Evolutionary conservation across 345 rosid genomes (phyloP).

Genomic region (Durio zibethinus): DNA sequence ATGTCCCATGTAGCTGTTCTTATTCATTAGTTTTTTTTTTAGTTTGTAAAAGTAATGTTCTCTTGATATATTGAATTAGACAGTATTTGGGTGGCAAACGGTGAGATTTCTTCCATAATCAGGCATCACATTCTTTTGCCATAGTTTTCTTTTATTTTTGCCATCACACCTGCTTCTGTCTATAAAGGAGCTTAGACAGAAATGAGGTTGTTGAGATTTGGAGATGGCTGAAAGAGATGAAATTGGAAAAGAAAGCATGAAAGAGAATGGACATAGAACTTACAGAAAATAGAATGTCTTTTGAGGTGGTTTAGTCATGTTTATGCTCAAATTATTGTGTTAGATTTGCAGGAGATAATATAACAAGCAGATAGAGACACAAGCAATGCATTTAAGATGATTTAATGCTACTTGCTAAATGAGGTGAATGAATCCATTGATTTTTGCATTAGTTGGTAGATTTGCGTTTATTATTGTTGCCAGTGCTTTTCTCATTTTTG

Average conservation of each 20-base stretch:
- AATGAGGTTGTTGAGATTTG: not conserved
- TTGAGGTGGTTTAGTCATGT: constrained; percentile 5
- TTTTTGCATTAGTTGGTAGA: not conserved
- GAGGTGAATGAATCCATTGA: not conserved
- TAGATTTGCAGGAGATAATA: not conserved
- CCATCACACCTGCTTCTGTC: not conserved
- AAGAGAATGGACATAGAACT: constrained; percentile 1
- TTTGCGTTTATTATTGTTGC: not conserved
- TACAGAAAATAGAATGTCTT: not conserved
- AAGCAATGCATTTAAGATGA: not conserved
- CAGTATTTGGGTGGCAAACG: not conserved
- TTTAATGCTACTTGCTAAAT: not conserved
- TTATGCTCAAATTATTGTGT: not conserved
- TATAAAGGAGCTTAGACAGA: not conserved
- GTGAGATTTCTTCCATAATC: not conserved
- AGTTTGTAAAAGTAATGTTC: not conserved
- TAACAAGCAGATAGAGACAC: not conserved
- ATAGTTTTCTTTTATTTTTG: not conserved
- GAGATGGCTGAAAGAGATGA: not conserved
- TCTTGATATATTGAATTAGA: not conserved
- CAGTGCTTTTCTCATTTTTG: constrained; percentile 2
- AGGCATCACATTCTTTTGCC: not conserved
- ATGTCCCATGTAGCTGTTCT: not conserved
- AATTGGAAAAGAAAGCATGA: not conserved
- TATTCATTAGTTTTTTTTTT: not conserved